Evolutionary conservation across 345 rosid genomes (phyloP), one percentile per base, ranked within the genome.

Genomic region (Bruguiera gymnorhiza): DNA sequence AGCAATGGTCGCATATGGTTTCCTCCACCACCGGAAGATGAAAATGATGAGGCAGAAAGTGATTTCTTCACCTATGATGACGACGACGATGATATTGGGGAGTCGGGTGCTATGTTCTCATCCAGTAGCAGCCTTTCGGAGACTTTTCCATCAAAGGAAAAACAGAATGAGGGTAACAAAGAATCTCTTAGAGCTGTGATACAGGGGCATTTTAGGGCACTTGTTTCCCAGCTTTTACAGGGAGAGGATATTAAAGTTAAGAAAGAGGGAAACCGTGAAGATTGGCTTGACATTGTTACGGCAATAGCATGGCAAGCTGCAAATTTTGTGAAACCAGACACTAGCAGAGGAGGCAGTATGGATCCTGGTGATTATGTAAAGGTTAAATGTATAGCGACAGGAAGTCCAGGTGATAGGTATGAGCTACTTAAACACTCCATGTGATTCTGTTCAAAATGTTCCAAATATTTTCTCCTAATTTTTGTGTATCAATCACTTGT

Each of bases 291-390:
- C 78, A 83, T 89, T 68, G 84, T 96, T 71, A 87, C 98, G 9
- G 55, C 76, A 69, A 50, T 92, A 72, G 96, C 99, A 16, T 90
- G 94, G 97, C 96, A 92, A 83, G 98, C 98, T 77, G 99, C 99
- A 0, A 90, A 73, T 76, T 96, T 84, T 77, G 96, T 96, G 70
- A 96, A 89, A 78, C 99, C 99, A 15, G 97, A 96, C 81, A 96
- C 97, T 70, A 89, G 97, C 80, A 86, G 79, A 71, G 99, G 98
- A 29, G 99, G 98, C 73, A 96, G 98, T 82, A 96, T 96, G 99
- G 99, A 96, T 81, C 99, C 99, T 5, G 89, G 75, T 66, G 81
- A 96, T 71, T 96, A 96, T 76, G 96, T 96, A 73, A 92, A 96
- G 80, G 88, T 96, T 62, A 96, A 96, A 75, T 96, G 99, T 76